Conservation (phyloP, 2,329 filamentous ascomycete genomes). For the Neobulgaria alba region DNA sequence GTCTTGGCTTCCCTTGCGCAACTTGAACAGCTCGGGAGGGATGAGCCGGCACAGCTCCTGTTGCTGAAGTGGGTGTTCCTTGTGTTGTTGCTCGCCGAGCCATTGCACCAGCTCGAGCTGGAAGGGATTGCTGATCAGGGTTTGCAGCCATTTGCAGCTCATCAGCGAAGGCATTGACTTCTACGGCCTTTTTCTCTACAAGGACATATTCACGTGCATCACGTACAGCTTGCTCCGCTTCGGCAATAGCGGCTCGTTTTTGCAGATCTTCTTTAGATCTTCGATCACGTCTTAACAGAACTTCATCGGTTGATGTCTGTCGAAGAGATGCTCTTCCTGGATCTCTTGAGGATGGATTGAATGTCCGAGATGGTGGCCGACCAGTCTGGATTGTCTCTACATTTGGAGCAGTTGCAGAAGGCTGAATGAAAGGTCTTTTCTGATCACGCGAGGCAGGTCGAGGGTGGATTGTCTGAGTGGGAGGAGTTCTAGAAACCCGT, state of each 20-base stretch:
- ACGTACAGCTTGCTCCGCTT: constrained; percentile 62
- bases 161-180: constrained; percentile 95
- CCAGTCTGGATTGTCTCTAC: constrained; percentile 27
- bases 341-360: constrained; percentile 9
- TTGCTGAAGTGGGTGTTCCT: constrained; percentile 57
- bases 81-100: constrained; percentile 72
- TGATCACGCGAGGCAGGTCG: constrained; percentile 16
- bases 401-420: constrained; percentile 23
- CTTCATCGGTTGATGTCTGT: constrained; percentile 19
- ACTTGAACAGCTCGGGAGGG: constrained; percentile 68
- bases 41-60: constrained; percentile 60
- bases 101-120: constrained; percentile 53
- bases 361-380: constrained; percentile 23
- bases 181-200: constrained; percentile 88
- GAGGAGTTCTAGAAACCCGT: constrained; percentile 17
- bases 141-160: constrained; percentile 68
- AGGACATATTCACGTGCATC: constrained; percentile 93
- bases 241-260: constrained; percentile 51
- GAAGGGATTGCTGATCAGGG: constrained; percentile 41
- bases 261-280: constrained; percentile 11
- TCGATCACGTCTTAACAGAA: constrained; percentile 17
- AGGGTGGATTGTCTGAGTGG: constrained; percentile 7
- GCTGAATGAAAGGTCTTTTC: constrained; percentile 17
- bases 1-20: constrained; percentile 52
- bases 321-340: constrained; percentile 10